Evolutionary conservation across 2,329 filamentous ascomycete species (phyloP).

Genomic region (Aureobasidium subglaciale): DNA sequence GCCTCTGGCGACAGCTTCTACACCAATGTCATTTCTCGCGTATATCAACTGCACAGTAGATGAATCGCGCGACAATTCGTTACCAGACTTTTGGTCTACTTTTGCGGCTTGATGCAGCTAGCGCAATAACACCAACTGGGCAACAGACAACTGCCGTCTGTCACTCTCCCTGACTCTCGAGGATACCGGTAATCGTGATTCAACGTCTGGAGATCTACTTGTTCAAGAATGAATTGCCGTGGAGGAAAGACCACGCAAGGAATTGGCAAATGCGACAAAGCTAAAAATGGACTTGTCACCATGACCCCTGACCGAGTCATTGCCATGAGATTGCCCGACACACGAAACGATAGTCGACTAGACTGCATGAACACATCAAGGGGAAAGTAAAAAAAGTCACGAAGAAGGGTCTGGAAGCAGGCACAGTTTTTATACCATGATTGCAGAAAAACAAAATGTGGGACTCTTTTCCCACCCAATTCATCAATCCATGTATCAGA

Average conservation of each 20-base stretch:
- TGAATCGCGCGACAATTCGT: too few relatives aligned
- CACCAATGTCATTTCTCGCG: too few relatives aligned
- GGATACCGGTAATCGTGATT: not conserved
- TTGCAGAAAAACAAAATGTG: not conserved
- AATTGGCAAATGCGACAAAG: not conserved
- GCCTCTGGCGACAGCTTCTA: too few relatives aligned
- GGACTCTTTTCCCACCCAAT: not conserved
- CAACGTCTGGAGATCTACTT: not conserved
- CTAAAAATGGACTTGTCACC: not conserved
- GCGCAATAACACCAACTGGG: too few relatives aligned
- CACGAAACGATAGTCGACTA: not conserved
- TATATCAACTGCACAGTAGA: too few relatives aligned
- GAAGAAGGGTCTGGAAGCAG: not conserved
- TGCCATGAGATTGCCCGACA: not conserved
- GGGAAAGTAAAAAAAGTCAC: not conserved
- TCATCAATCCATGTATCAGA: conserved; percentile 2
- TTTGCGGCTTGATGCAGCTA: too few relatives aligned
- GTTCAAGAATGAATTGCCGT: not conserved
- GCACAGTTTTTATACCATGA: not conserved
- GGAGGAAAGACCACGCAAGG: too few relatives aligned
- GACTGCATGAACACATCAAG: not conserved
- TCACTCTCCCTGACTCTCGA: not conserved
- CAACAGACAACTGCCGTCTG: not conserved
- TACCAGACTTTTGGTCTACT: too few relatives aligned
- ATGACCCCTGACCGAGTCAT: not conserved